Base-by-base conservation (phyloP, 2,329 filamentous ascomycete genomes). In the Verticillium longisporum region DNA sequence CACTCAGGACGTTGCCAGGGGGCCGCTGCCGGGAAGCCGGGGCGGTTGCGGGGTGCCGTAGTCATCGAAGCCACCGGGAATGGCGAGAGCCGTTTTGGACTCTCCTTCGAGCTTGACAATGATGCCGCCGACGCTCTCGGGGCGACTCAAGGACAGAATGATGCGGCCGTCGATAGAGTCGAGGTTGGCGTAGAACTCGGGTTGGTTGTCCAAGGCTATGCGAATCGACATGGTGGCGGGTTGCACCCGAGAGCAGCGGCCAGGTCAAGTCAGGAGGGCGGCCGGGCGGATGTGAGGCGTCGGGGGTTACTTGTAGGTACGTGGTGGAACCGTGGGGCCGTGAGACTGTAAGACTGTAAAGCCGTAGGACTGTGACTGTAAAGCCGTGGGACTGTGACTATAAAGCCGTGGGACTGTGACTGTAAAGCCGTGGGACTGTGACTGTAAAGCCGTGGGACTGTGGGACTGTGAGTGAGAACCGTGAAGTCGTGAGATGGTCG, bases 41-140 rank as follows among this genome's bases (percentile, higher is more conserved):
- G 56, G 54, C 4, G 60, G 64, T 31, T 57, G 45, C 31, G 32
- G 33, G 18, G 26, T 54, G 21, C 61, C 61, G 53, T 56, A 56
- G 18, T 65, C 62, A 31, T 75, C 71, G 70, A 78, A 72, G 72
- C 78, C 72, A 69, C 77, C 66, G 67, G 84, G 75, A 64, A 83
- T 71, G 74, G 78, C 72, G 15, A 92, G 75, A 54, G 88, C 82
- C 5, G 90, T 93, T 64, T 82, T 83, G 56, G 87, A 87, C 75
- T 95, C 90, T 66, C 91, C 91, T 71, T 95, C 91, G 36, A 95
- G 84, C 78, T 95, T 95, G 69, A 94, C 90, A 41, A 91, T 80
- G 64, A 95, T 87, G 59, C 86, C 89, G 57, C 85, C 85, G 57
- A 94, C 81, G 61, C 83, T 80, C 72, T 94, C 90, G 60, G 89